A percentile compares a stretch with the other conserved stretches of the same genome.
Conservation (phyloP, 169 alveolate species). For the Perkinsus marinus region DNA sequence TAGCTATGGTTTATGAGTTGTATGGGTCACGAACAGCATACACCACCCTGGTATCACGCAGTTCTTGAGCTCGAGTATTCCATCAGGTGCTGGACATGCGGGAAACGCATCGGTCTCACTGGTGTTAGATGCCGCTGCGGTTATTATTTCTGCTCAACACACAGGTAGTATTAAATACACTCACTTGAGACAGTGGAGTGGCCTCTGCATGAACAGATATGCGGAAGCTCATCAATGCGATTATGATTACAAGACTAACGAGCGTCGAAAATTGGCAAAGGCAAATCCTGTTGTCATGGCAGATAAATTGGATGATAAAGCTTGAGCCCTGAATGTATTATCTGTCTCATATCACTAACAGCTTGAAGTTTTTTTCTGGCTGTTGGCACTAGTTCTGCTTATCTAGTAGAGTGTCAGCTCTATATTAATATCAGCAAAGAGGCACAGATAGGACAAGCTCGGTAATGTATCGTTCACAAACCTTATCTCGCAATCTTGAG, state of each 20-base stretch:
- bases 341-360: not conserved
- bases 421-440: not conserved
- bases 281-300: conserved; percentile 1
- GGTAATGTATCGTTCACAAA: not conserved
- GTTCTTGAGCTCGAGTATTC: not conserved
- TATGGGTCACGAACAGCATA: too few relatives aligned
- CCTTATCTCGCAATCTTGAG: not conserved
- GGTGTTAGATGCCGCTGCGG: conserved; percentile 1
- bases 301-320: not conserved
- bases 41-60: too few relatives aligned
- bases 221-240: not conserved
- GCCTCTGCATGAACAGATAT: not conserved
- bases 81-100: not conserved
- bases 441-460: not conserved
- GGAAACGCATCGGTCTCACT: not conserved
- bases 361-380: not conserved
- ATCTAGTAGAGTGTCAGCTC: not conserved
- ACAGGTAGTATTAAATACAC: not conserved
- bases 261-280: not conserved
- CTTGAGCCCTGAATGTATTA: not conserved
- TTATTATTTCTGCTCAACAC: not conserved
- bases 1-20: too few relatives aligned
- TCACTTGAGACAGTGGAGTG: not conserved
- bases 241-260: not conserved
- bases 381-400: not conserved